Evolutionary conservation across 2,329 filamentous ascomycete species (phyloP), one percentile per base, ranked within the genome.

Genomic region (Metarhizium anisopliae): DNA sequence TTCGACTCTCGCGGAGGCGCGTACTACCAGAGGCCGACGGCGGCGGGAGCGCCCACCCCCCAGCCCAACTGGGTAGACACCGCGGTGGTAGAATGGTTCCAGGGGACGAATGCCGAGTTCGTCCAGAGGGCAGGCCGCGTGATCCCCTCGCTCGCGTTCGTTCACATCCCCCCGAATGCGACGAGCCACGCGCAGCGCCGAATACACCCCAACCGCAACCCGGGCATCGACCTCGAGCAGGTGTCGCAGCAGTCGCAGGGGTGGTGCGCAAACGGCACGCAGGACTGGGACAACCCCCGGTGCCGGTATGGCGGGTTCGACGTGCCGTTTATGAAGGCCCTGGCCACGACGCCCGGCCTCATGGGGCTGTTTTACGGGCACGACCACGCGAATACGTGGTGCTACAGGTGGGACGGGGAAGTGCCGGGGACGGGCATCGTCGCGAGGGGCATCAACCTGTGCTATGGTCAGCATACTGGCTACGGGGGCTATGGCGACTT

Each of bases 401-500:
- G 79, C 60, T 76, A 71, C 54, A 74, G 71, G 56, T 80, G 75
- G 77, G 67, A 76, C 10, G 64, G 70, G 2, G 59, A 65, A 2
- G 67, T 71, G 0, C 60, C 63, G 2, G 68, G 64, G 1, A 67
- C 71, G 63, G 59, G 61, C 0, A 60, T 72, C 2, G 54, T 59
- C 0, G 77, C 75, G 1, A 76, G 73, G 54, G 75, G 75, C 2
- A 62, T 74, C 18, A 70, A 74, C 50, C 59, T 80, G 7, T 80
- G 77, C 60, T 87, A 85, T 62, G 83, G 83, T 4, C 81, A 86
- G 59, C 84, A 85, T 60, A 78, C 82, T 0, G 86, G 86, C 0
- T 89, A 88, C 55, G 86, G 85, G 0, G 86, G 86, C 0, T 89
- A 89, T 60, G 82, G 84, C 0, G 73, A 74, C 47, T 86, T 80